A percentile compares a stretch with the other conserved stretches of the same genome.
Conservation (phyloP, 768 basidiomycete species). For the Lentinula aciculospora region DNA sequence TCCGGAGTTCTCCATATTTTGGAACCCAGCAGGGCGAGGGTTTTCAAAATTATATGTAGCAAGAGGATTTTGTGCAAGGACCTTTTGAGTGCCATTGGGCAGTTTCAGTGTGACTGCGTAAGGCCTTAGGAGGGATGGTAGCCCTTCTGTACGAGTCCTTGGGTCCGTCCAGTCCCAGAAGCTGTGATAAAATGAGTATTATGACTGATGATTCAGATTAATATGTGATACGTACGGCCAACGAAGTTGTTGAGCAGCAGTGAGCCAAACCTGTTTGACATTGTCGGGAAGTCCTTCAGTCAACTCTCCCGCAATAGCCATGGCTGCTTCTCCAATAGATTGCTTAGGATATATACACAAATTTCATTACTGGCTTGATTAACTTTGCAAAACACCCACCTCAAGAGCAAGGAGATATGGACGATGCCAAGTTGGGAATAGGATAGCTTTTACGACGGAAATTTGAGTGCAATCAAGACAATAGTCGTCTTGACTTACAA, state of each 20-base stretch:
- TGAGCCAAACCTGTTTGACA: background rate
- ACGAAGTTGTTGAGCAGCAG: background rate
- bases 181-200: background rate
- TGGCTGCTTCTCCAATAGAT: background rate
- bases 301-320: background rate
- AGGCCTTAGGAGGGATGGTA: background rate
- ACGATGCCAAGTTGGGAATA: background rate
- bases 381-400: background rate
- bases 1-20: background rate
- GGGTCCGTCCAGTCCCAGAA: background rate
- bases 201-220: background rate
- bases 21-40: background rate
- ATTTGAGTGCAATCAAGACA: background rate
- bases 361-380: background rate
- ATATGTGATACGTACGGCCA: background rate
- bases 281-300: background rate
- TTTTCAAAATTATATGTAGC: background rate
- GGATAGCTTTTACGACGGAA: background rate
- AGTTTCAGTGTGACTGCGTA: background rate
- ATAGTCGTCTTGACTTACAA: background rate
- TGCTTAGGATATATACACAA: background rate
- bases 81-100: background rate
- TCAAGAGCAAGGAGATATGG: background rate
- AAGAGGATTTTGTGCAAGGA: background rate
- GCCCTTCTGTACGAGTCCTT: background rate